Evolutionary conservation across 176 grass and related monocot genomes (phyloP).

Genomic region (Canna indica): DNA sequence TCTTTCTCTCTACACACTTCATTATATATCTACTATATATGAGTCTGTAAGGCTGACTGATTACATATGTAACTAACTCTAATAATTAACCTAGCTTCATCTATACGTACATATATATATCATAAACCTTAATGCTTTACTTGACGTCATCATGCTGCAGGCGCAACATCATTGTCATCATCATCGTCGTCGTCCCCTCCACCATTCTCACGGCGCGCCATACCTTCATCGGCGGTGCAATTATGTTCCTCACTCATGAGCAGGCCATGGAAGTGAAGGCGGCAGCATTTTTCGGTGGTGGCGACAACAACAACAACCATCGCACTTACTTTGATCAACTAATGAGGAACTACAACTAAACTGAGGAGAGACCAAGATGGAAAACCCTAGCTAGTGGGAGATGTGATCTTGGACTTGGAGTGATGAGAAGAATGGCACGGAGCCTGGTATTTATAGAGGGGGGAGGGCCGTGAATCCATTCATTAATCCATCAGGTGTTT

Average conservation of each 20-base stretch:
- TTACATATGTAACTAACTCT: too few relatives aligned
- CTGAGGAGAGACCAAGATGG: too few relatives aligned
- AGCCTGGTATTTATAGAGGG: not conserved
- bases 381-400: too few relatives aligned
- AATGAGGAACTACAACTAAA: too few relatives aligned
- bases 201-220: not conserved
- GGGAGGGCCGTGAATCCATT: too few relatives aligned
- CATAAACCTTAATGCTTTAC: not conserved
- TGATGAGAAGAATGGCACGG: not conserved
- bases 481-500: too few relatives aligned
- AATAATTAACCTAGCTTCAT: not conserved
- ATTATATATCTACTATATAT: too few relatives aligned
- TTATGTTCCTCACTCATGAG: not conserved
- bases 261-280: too few relatives aligned
- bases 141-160: not conserved
- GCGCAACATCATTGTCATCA: constrained; percentile 1
- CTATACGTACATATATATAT: not conserved
- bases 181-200: not conserved
- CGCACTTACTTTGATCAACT: too few relatives aligned
- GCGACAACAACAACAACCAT: not conserved
- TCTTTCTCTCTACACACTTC: too few relatives aligned
- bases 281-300: not conserved
- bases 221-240: not conserved
- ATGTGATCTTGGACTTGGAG: too few relatives aligned
- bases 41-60: too few relatives aligned